Percentiles rank a stretch among this genome's conserved stretches.
These are phyloP conservation scores for Capsicum baccatum DNA, from an alignment of 257 asterid genomes.

Conservation along the genomic window DNA sequence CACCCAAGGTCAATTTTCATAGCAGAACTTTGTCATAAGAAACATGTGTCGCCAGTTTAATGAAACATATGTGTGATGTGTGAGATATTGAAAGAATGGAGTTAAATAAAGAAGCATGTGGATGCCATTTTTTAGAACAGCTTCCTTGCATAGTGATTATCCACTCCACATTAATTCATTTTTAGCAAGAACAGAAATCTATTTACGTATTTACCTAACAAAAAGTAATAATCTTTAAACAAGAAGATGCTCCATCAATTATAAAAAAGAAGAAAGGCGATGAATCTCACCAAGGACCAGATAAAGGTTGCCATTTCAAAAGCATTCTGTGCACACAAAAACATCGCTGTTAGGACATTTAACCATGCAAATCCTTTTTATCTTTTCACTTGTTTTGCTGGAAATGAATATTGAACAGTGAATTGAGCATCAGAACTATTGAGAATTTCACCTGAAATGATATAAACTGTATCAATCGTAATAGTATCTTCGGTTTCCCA, in stretches of 20 bases:
- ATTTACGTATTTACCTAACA: not conserved
- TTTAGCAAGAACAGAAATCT: not conserved
- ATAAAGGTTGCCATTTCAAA: constrained; percentile 96
- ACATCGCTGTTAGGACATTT: constrained; percentile 9
- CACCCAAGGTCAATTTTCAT: not conserved
- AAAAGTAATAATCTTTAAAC: not conserved
- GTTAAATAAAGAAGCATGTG: not conserved
- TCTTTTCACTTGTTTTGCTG: constrained; percentile 7
- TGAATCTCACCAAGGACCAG: constrained; percentile 79
- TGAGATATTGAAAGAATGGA: not conserved
- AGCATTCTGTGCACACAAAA: constrained; percentile 68
- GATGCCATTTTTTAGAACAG: not conserved
- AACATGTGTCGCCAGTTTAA: not conserved
- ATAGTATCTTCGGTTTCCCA: constrained; percentile 76
- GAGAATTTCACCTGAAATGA: constrained; percentile 73
- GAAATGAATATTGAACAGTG: not conserved
- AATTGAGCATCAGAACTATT: not conserved
- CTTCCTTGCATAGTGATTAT: not conserved
- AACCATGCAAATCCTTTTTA: not conserved
- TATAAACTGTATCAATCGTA: constrained; percentile 80
- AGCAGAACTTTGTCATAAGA: not conserved
- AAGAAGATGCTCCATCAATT: not conserved
- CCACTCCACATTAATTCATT: not conserved
- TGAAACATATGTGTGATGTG: not conserved
- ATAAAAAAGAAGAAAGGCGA: constrained; percentile 13